A percentile compares a stretch with the other conserved stretches of the same genome.
Evolutionary conservation across 805 yeast species (phyloP).

Genomic region (Kluyveromyces starmeri): DNA sequence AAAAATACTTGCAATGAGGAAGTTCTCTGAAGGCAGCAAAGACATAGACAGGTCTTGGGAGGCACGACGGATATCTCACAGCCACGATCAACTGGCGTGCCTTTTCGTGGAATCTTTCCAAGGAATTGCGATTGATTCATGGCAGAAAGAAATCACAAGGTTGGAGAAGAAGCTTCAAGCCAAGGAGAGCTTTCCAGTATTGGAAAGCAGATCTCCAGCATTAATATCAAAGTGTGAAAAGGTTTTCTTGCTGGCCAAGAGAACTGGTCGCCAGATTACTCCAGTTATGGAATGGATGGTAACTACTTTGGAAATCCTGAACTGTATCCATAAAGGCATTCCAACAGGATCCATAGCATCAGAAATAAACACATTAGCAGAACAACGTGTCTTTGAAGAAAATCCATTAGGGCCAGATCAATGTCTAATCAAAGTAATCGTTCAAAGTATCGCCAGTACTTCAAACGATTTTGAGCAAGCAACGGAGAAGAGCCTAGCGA

Average conservation of each 20-base stretch:
- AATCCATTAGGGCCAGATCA: too few relatives aligned
- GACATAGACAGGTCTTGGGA: slow-evolving; percentile 1
- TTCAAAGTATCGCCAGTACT: too few relatives aligned
- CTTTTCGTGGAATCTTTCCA: slow-evolving; percentile 1
- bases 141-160: not conserved
- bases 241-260: not conserved
- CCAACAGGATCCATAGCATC: too few relatives aligned
- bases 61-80: not conserved
- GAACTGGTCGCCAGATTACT: not conserved
- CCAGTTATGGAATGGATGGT: slow-evolving; percentile 1
- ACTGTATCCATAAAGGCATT: too few relatives aligned
- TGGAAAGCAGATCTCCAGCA: not conserved
- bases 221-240: not conserved
- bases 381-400: too few relatives aligned
- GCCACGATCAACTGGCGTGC: slow-evolving; percentile 2
- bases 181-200: not conserved
- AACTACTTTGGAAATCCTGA: not conserved
- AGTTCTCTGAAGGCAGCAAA: slow-evolving; percentile 1
- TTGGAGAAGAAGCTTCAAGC: not conserved
- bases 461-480: too few relatives aligned
- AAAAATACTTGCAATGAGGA: slow-evolving; percentile 1
- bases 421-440: too few relatives aligned
- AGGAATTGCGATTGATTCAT: not conserved
- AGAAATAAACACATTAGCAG: too few relatives aligned
- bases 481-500: too few relatives aligned